Conservation (phyloP, 2,329 filamentous ascomycete genomes). For the Fusarium equiseti region DNA sequence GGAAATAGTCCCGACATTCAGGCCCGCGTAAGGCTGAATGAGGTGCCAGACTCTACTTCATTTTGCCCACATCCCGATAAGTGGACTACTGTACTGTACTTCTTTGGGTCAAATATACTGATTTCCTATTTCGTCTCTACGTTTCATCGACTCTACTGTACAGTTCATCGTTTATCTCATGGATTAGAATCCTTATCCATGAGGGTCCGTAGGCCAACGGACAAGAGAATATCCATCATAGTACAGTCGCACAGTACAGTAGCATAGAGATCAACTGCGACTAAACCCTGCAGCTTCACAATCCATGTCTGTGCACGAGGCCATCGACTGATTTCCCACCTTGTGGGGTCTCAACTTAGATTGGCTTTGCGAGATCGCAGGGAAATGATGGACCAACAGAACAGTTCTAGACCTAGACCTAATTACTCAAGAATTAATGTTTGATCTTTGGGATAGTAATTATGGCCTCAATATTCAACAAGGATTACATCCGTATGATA, state of each 20-base stretch:
- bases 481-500: neutral
- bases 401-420: neutral
- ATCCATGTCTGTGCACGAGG: neutral
- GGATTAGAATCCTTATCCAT: slow-evolving; percentile 1
- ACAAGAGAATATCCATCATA: neutral
- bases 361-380: slow-evolving; percentile 1
- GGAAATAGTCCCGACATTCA: slow-evolving; percentile 34
- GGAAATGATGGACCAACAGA: slow-evolving; percentile 23
- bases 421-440: neutral
- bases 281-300: neutral
- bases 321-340: slow-evolving; percentile 37
- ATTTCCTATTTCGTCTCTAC: slow-evolving; percentile 17
- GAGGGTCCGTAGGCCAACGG: slow-evolving; percentile 2
- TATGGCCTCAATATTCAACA: slow-evolving; percentile 6
- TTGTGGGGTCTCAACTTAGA: slow-evolving; percentile 26
- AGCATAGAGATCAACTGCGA: too few species aligned
- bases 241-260: neutral
- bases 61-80: neutral
- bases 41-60: neutral
- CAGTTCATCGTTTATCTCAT: slow-evolving; percentile 2
- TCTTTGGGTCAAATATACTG: neutral
- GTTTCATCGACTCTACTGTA: neutral
- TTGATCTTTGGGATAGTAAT: slow-evolving; percentile 6
- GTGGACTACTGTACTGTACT: neutral
- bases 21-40: slow-evolving; percentile 40